These are phyloP conservation scores for Hericium erinaceus DNA, from an alignment of 768 basidiomycete species.

Conservation along the genomic window DNA sequence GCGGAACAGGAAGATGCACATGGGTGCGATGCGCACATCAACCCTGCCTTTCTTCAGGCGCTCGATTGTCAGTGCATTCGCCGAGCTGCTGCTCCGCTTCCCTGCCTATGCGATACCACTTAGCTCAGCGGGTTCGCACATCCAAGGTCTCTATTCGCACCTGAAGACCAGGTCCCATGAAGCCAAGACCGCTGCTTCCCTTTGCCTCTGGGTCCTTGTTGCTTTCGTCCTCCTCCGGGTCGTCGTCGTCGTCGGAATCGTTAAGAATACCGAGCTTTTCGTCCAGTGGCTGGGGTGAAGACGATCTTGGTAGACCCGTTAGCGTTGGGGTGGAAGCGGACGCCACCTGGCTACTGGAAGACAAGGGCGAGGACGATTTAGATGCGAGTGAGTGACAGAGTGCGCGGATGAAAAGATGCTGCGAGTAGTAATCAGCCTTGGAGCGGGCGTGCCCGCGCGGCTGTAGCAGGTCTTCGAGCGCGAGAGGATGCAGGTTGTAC, in stretches of 20 bases:
- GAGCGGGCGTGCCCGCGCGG: slow-evolving; percentile 42
- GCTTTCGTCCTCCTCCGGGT: slow-evolving; percentile 8
- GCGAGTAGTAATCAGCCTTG: slow-evolving; percentile 60
- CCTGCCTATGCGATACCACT: slow-evolving; percentile 15
- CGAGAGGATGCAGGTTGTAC: slow-evolving; percentile 62
- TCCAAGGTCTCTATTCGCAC: too few species aligned
- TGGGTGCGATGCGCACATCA: slow-evolving; percentile 47
- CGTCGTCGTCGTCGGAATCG: slow-evolving; percentile 18
- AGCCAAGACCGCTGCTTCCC: too few species aligned
- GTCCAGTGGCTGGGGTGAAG: slow-evolving; percentile 21
- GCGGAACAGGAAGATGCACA: slow-evolving; percentile 60
- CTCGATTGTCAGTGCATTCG: slow-evolving; percentile 20
- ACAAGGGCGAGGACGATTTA: background rate
- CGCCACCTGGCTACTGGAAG: background rate
- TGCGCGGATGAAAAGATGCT: slow-evolving; percentile 63
- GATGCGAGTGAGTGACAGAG: slow-evolving; percentile 49
- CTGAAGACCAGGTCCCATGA: too few species aligned
- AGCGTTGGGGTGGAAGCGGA: slow-evolving; percentile 10
- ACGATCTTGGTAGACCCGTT: slow-evolving; percentile 25
- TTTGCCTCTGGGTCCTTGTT: too few species aligned
- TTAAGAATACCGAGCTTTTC: slow-evolving; percentile 11
- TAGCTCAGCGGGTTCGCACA: too few species aligned
- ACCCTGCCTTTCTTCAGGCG: slow-evolving; percentile 46
- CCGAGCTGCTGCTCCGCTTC: slow-evolving; percentile 20
- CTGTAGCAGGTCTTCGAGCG: slow-evolving; percentile 60